phyloP scores from a whole-genome alignment of 1,284 basidiomycete species.

The Ceraceosorus guamensis region DNA sequence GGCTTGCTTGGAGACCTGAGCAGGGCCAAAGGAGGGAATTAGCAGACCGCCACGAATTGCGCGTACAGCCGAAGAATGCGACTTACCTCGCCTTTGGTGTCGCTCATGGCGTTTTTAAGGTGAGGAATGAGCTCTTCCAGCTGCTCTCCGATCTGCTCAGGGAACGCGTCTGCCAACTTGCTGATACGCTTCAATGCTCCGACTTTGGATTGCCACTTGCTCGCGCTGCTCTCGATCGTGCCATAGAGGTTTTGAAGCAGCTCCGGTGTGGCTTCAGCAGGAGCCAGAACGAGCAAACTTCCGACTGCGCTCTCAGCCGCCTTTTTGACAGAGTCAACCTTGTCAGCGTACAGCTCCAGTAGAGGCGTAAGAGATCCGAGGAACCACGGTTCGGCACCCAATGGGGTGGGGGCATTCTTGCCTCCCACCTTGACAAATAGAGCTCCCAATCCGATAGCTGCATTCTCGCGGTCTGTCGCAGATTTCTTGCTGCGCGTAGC shows the following conservation, averaged over 20 bases:
- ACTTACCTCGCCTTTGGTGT: conserved; percentile 84
- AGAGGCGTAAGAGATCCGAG: conserved; percentile 66
- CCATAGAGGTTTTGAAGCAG: conserved; percentile 67
- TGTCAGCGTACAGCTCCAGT: conserved; percentile 85
- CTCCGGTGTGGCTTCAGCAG: conserved; percentile 64
- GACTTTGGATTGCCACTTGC: conserved; percentile 93
- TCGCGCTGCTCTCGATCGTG: conserved; percentile 62
- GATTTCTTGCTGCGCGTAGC: conserved; percentile 76
- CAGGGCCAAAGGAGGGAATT: conserved; percentile 1
- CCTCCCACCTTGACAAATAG: conserved; percentile 47
- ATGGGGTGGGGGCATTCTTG: conserved; percentile 56
- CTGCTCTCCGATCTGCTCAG: conserved; percentile 76
- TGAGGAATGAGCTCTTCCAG: conserved; percentile 76
- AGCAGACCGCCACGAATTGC: not conserved
- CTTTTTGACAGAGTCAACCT: conserved; percentile 80
- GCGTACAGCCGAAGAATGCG: not conserved
- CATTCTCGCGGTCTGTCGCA: conserved; percentile 84
- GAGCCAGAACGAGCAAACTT: conserved; percentile 72
- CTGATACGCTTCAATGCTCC: conserved; percentile 69
- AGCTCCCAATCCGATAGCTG: conserved; percentile 61
- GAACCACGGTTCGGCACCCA: conserved; percentile 70
- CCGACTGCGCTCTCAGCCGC: conserved; percentile 79
- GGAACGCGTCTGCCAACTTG: conserved; percentile 63
- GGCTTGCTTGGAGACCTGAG: conserved; percentile 76
- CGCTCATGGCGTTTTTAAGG: conserved; percentile 87